Percentiles rank a stretch among this genome's conserved stretches.
Conservation (phyloP, 371 early-diverging fungal species). For the Mortierella sp. region DNA sequence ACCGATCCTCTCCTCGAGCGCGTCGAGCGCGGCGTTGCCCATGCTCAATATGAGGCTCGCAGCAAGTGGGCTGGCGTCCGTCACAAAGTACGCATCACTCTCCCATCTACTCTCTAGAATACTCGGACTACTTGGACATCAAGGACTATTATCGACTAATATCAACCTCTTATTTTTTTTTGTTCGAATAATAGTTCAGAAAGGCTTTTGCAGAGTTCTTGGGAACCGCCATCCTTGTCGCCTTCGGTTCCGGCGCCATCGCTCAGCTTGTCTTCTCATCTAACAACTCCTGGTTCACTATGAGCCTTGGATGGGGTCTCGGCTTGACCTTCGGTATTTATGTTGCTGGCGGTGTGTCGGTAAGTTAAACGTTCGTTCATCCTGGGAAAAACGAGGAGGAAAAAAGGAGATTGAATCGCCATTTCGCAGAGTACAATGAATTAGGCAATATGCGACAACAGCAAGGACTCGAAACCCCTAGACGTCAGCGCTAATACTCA, state of each 20-base stretch:
- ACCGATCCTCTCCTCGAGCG: constrained; percentile 55
- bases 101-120: not conserved
- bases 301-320: constrained; percentile 71
- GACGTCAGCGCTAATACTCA: not conserved
- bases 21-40: constrained; percentile 32
- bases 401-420: not conserved
- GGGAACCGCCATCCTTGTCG: constrained; percentile 79
- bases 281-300: constrained; percentile 57
- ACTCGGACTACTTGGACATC: not conserved
- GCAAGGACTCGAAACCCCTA: no score
- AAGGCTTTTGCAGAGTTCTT: constrained; percentile 87
- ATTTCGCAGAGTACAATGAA: not conserved
- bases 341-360: constrained; percentile 82
- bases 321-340: constrained; percentile 72
- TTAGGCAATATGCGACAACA: no score
- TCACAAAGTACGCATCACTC: constrained; percentile 40
- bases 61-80: constrained; percentile 52
- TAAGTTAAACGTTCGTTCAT: constrained; percentile 54
- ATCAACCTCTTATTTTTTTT: not conserved
- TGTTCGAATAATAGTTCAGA: constrained; percentile 56
- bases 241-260: constrained; percentile 77
- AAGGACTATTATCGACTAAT: not conserved
- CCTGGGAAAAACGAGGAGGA: not conserved
- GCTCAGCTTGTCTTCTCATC: constrained; percentile 62
- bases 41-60: constrained; percentile 27